A percentile compares a stretch with the other conserved stretches of the same genome.
phyloP scores from a whole-genome alignment of 2,329 filamentous ascomycete genomes.

The Aspergillus persii region DNA sequence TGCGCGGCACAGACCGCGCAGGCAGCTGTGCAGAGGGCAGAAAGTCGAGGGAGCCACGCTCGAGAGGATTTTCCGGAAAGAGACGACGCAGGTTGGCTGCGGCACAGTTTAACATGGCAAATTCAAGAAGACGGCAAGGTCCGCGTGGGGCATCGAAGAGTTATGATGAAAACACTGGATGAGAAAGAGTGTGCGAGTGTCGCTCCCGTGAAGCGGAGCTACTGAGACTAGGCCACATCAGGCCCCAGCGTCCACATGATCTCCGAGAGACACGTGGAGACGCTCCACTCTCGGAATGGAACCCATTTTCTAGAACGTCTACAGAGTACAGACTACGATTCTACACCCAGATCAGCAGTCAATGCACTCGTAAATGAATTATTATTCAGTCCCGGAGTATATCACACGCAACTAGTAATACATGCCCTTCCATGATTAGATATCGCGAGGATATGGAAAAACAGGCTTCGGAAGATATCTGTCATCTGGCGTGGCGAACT shows the following conservation, averaged over 20 bases:
- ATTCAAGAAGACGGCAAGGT: background rate
- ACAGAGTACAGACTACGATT: background rate
- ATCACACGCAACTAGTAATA: background rate
- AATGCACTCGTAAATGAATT: background rate
- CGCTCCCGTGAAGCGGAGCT: conserved; percentile 7
- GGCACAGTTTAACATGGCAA: conserved; percentile 6
- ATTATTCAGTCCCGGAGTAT: background rate
- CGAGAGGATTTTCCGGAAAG: conserved; percentile 1
- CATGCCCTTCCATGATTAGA: background rate
- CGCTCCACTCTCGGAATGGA: background rate
- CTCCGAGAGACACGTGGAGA: background rate
- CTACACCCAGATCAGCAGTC: background rate
- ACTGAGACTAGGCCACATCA: background rate
- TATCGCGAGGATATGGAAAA: background rate
- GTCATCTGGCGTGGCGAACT: background rate
- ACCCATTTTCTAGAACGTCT: background rate
- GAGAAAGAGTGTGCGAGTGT: conserved; percentile 7
- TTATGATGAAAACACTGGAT: conserved; percentile 8
- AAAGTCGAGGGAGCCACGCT: conserved; percentile 3
- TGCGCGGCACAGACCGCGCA: conserved; percentile 1
- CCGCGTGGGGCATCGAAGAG: conserved; percentile 4
- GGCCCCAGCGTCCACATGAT: background rate
- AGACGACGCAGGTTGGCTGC: background rate
- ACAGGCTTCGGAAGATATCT: background rate
- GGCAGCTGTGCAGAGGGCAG: background rate